These are phyloP conservation scores for Globisporangium radiosum DNA, from an alignment of 352 stramenopile species.

Conservation along the genomic window DNA sequence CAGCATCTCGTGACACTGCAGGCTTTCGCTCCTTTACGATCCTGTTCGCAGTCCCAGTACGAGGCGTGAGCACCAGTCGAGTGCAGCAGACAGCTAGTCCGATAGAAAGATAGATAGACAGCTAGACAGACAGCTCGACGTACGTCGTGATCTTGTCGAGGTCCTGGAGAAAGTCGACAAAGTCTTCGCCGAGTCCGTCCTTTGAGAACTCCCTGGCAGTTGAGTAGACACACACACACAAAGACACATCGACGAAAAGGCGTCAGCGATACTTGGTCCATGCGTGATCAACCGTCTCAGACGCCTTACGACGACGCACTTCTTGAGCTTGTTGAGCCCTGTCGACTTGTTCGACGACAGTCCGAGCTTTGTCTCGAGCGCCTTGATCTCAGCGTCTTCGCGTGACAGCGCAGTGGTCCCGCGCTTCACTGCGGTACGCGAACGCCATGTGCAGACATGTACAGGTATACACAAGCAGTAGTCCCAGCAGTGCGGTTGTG, in stretches of 20 bases:
- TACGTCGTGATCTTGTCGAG: constrained; percentile 76
- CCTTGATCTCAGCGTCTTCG: constrained; percentile 65
- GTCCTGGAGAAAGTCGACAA: constrained; percentile 66
- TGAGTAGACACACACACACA: background rate
- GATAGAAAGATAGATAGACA: background rate
- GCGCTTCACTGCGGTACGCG: constrained; percentile 9
- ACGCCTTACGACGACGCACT: constrained; percentile 21
- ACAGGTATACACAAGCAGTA: background rate
- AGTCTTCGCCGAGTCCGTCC: constrained; percentile 76
- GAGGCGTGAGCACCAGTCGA: background rate
- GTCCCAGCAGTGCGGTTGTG: background rate
- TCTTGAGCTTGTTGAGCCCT: constrained; percentile 60
- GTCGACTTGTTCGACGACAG: constrained; percentile 36
- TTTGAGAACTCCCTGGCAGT: constrained; percentile 62
- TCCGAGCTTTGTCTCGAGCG: constrained; percentile 65
- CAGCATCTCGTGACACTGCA: constrained; percentile 10
- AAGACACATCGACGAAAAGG: too few species aligned
- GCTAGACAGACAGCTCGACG: background rate
- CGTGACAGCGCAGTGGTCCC: constrained; percentile 21
- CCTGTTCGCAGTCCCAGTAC: constrained; percentile 16
- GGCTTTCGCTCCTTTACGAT: constrained; percentile 54
- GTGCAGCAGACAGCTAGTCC: background rate
- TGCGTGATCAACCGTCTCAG: too few species aligned
- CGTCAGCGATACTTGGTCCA: too few species aligned
- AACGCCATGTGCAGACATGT: background rate